Evolutionary conservation across 148 eudicot genomes (phyloP).

Genomic region (Drosera capensis): DNA sequence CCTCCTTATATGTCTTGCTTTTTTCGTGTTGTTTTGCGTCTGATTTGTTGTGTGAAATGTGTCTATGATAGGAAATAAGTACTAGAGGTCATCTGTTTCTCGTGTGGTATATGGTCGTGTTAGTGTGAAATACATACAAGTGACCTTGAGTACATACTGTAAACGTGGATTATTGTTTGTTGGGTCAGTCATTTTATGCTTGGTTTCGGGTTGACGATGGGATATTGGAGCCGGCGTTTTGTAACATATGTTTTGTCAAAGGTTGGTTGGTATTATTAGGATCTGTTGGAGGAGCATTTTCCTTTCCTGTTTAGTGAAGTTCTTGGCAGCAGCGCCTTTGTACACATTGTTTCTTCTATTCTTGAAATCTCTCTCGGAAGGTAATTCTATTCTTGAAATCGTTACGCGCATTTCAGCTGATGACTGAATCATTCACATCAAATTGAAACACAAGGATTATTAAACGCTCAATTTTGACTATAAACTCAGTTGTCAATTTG

Average conservation of each 20-base stretch:
- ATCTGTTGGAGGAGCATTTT: background rate
- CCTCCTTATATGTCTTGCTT: constrained; percentile 6
- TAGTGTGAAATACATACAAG: background rate
- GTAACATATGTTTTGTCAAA: background rate
- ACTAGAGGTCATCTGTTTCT: background rate
- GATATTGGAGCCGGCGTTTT: background rate
- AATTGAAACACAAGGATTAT: too few species aligned
- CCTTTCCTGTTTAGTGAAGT: too few species aligned
- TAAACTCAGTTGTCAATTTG: too few species aligned
- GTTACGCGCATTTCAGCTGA: too few species aligned
- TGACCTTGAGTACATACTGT: background rate
- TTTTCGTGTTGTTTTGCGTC: constrained; percentile 4
- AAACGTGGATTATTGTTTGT: background rate
- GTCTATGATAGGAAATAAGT: constrained; percentile 16
- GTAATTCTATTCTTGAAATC: too few species aligned
- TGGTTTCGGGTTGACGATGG: background rate
- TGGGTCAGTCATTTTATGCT: background rate
- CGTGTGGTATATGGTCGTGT: background rate
- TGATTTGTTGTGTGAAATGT: constrained; percentile 29
- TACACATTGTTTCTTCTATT: too few species aligned
- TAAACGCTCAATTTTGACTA: too few species aligned
- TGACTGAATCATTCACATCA: too few species aligned
- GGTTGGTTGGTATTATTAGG: background rate
- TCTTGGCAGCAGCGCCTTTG: too few species aligned
- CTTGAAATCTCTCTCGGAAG: too few species aligned